Evolutionary conservation across 1,139 yeast species (phyloP).

Genomic region (Debaryomycetaceae sp.): DNA sequence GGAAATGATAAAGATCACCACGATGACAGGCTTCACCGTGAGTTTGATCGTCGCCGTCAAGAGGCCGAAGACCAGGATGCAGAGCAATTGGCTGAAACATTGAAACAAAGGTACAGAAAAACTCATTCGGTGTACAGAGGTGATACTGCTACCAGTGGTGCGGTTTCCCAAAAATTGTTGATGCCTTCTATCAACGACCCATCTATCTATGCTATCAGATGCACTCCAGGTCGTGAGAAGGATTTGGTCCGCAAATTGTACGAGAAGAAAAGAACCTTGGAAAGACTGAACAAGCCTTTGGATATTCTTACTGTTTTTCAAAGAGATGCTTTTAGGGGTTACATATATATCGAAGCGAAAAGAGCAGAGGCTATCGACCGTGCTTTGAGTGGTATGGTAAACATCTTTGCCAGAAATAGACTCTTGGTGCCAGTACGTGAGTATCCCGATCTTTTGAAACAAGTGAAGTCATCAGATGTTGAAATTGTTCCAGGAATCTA

Average conservation of each 20-base stretch:
- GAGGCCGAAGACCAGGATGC: conserved; percentile 94
- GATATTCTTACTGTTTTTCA: conserved; percentile 91
- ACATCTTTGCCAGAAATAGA: conserved; percentile 68
- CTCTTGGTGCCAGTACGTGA: conserved; percentile 92
- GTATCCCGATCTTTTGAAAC: conserved; percentile 89
- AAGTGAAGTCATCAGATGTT: conserved; percentile 82
- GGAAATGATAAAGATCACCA: conserved; percentile 45
- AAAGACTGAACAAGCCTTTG: conserved; percentile 57
- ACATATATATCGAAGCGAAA: conserved; percentile 90
- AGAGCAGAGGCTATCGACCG: conserved; percentile 88
- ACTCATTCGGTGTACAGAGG: conserved; percentile 84
- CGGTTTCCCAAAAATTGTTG: conserved; percentile 88
- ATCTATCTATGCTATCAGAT: conserved; percentile 91
- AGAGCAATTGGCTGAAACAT: conserved; percentile 87
- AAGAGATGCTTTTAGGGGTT: conserved; percentile 88
- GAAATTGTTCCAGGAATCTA: conserved; percentile 89
- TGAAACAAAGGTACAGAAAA: conserved; percentile 89
- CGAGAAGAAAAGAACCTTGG: conserved; percentile 74
- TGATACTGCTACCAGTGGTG: conserved; percentile 65
- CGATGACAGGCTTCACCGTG: conserved; percentile 80
- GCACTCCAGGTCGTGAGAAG: conserved; percentile 90
- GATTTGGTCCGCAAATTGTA: conserved; percentile 81
- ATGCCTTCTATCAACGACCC: conserved; percentile 97
- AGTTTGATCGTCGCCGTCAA: conserved; percentile 85
- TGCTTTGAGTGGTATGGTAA: conserved; percentile 86